A percentile compares a stretch with the other conserved stretches of the same genome.
Conservation (phyloP, 768 basidiomycete genomes). For the Suillus clintonianus region DNA sequence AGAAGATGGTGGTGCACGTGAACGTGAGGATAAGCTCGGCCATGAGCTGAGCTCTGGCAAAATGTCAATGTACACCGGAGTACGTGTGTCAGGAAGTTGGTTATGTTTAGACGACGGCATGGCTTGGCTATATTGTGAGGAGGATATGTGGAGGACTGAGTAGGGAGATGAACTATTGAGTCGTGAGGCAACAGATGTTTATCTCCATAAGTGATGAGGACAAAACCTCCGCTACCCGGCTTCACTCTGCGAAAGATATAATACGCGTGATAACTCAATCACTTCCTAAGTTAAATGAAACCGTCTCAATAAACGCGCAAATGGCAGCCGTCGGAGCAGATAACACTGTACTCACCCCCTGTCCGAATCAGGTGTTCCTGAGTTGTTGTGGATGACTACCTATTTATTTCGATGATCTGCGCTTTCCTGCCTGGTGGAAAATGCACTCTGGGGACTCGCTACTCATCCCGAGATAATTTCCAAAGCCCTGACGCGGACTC, state of each 20-base stretch:
- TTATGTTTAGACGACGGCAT: slow-evolving; percentile 26
- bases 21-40: background rate
- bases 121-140: slow-evolving; percentile 12
- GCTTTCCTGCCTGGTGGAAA: slow-evolving; percentile 62
- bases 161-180: too few relatives aligned
- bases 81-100: slow-evolving; percentile 23
- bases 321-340: slow-evolving; percentile 52
- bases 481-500: too few relatives aligned
- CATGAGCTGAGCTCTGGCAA: slow-evolving; percentile 19
- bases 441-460: too few relatives aligned
- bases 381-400: slow-evolving; percentile 80
- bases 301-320: slow-evolving; percentile 28
- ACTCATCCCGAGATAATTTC: background rate
- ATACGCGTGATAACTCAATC: slow-evolving; percentile 35
- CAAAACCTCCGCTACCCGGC: slow-evolving; percentile 20
- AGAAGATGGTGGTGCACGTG: slow-evolving; percentile 3
- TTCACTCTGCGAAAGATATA: slow-evolving; percentile 28
- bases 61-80: slow-evolving; percentile 37
- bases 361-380: slow-evolving; percentile 58
- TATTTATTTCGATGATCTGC: slow-evolving; percentile 73
- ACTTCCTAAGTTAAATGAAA: slow-evolving; percentile 32
- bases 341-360: background rate
- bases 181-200: too few relatives aligned
- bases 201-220: slow-evolving; percentile 11
- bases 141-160: slow-evolving; percentile 13